Conservation (phyloP, 2,329 filamentous ascomycete species). For the Fusarium cicatricum region DNA sequence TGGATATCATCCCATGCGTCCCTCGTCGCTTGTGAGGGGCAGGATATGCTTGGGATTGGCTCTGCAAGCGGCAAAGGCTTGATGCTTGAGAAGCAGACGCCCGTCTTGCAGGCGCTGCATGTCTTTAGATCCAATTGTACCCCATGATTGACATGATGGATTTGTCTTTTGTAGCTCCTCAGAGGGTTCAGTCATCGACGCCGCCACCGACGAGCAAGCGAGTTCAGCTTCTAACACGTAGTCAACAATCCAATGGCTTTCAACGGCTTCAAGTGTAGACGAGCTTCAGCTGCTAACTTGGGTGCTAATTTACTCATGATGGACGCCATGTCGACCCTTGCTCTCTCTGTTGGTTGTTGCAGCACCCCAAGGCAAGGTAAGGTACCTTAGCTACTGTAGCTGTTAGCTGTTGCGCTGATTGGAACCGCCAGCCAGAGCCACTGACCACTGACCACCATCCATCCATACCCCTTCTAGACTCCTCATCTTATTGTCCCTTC, state of each 20-base stretch:
- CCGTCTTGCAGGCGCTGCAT: constrained; percentile 8
- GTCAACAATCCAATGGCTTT: not conserved
- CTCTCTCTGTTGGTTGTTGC: not conserved
- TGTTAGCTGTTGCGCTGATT: constrained; percentile 15
- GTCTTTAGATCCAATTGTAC: not conserved
- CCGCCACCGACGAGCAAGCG: not conserved
- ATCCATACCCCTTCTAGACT: not conserved
- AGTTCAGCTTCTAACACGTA: constrained; percentile 11
- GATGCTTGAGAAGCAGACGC: constrained; percentile 1
- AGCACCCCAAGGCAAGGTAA: too few relatives aligned
- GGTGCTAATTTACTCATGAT: not conserved
- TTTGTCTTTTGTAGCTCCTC: constrained; percentile 10
- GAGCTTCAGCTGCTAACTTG: not conserved
- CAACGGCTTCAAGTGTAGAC: not conserved
- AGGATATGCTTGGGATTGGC: constrained; percentile 23
- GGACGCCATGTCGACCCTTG: not conserved
- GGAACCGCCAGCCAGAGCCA: constrained; percentile 6
- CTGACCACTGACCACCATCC: constrained; percentile 7
- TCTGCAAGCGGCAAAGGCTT: constrained; percentile 16
- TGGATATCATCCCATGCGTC: constrained; percentile 7
- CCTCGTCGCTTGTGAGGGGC: constrained; percentile 20
- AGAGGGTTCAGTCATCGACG: constrained; percentile 5
- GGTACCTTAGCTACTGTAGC: not conserved
- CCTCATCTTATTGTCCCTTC: constrained; percentile 9
- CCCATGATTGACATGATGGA: not conserved